These are phyloP conservation scores for Nitzschia putrida DNA, from an alignment of 108 stramenopile genomes.

Conservation along the genomic window DNA sequence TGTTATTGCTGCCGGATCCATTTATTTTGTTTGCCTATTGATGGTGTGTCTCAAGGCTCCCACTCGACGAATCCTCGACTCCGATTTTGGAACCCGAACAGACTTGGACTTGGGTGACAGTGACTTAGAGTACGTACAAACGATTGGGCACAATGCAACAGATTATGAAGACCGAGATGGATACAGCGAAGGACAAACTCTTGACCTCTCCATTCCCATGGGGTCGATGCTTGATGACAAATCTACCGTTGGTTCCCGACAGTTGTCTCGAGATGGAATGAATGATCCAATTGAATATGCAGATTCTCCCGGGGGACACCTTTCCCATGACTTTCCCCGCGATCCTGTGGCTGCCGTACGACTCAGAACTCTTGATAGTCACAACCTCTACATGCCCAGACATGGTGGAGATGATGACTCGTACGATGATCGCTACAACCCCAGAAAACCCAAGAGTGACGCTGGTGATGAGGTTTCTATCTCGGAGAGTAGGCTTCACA, in stretches of 20 bases:
- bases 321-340: neutral
- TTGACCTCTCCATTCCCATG: neutral
- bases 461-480: neutral
- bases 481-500: slow-evolving; percentile 18
- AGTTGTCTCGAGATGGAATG: neutral
- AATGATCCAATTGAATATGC: slow-evolving; percentile 5
- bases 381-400: neutral
- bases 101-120: slow-evolving; percentile 31
- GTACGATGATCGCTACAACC: slow-evolving; percentile 18
- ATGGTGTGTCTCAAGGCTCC: slow-evolving; percentile 69
- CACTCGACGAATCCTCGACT: slow-evolving; percentile 52
- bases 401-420: neutral
- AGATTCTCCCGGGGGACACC: neutral
- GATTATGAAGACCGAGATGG: neutral
- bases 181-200: neutral
- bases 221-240: slow-evolving; percentile 13
- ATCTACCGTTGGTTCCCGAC: slow-evolving; percentile 9
- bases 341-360: neutral
- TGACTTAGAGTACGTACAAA: neutral
- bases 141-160: neutral
- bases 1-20: slow-evolving; percentile 47
- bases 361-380: slow-evolving; percentile 1
- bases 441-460: neutral
- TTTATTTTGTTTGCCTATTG: slow-evolving; percentile 54
- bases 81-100: slow-evolving; percentile 48